Evolutionary conservation across 2,329 filamentous ascomycete genomes (phyloP).

Genomic region (Thermomyces lanuginosus): DNA sequence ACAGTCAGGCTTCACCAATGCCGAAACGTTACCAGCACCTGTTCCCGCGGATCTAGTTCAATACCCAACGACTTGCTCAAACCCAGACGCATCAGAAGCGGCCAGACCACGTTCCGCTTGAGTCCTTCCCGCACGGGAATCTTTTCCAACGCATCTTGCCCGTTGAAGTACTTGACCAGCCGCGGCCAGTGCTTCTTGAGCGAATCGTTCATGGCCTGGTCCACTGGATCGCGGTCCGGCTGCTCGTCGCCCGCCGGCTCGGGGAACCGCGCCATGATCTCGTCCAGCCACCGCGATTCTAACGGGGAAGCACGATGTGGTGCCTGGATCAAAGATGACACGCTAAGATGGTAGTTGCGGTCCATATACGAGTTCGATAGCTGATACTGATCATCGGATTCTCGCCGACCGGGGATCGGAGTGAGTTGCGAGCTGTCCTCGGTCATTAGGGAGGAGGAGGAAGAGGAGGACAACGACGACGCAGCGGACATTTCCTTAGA

Average conservation of each 20-base stretch:
- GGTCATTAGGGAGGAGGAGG: constrained; percentile 23
- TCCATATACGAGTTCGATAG: constrained; percentile 20
- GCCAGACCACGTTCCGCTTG: constrained; percentile 54
- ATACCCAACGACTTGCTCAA: constrained; percentile 27
- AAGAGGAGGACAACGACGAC: constrained; percentile 19
- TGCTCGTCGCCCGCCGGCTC: constrained; percentile 9
- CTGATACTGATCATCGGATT: constrained; percentile 13
- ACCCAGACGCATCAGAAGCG: constrained; percentile 47
- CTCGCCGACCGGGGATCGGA: constrained; percentile 17
- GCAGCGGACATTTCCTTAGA: constrained; percentile 8
- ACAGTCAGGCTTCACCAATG: too few relatives aligned
- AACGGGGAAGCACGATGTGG: constrained; percentile 63
- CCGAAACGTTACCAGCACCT: constrained; percentile 43
- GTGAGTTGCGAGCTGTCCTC: constrained; percentile 23
- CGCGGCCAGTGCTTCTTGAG: constrained; percentile 52
- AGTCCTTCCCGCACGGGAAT: constrained; percentile 71
- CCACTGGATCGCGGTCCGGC: constrained; percentile 9
- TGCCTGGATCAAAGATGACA: constrained; percentile 55
- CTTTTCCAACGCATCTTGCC: constrained; percentile 66
- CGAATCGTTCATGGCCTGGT: constrained; percentile 13
- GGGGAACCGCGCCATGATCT: constrained; percentile 27
- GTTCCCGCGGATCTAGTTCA: constrained; percentile 19
- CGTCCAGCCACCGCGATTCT: constrained; percentile 53
- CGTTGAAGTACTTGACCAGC: constrained; percentile 78
- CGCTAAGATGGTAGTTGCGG: constrained; percentile 16